Conservation (phyloP, 768 basidiomycete species). For the Tylopilus subfusipes region DNA sequence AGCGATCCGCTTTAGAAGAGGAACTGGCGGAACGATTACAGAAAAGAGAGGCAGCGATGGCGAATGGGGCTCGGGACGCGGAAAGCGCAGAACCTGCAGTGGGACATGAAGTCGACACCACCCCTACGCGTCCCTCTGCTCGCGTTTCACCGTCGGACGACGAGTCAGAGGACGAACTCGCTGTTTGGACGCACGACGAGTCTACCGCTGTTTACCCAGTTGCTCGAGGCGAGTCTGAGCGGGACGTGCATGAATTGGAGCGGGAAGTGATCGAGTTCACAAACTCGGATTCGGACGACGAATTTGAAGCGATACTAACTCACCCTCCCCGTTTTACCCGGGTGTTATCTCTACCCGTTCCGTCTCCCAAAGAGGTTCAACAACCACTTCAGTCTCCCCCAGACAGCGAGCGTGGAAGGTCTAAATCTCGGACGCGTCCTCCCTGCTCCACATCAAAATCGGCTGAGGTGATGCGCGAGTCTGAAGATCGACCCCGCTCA, state of each 20-base stretch:
- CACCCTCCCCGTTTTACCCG: conserved; percentile 18
- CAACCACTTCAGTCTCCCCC: conserved; percentile 15
- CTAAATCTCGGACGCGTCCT: conserved; percentile 10
- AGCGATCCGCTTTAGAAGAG: conserved; percentile 12
- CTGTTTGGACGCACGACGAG: conserved; percentile 40
- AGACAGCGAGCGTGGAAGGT: conserved; percentile 12
- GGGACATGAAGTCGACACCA: conserved; percentile 11
- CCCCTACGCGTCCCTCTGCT: conserved; percentile 16
- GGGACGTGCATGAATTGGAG: conserved; percentile 13
- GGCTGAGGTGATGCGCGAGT: background rate
- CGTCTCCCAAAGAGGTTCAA: background rate
- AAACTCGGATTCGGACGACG: conserved; percentile 29
- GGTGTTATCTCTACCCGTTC: conserved; percentile 5
- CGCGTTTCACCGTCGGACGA: conserved; percentile 16
- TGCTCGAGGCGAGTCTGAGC: conserved; percentile 15
- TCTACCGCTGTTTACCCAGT: conserved; percentile 37
- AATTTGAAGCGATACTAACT: conserved; percentile 27
- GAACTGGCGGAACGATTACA: conserved; percentile 12
- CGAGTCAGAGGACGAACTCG: conserved; percentile 50
- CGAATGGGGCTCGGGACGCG: conserved; percentile 5
- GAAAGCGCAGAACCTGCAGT: background rate
- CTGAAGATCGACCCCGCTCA: conserved; percentile 2
- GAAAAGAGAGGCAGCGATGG: conserved; percentile 8
- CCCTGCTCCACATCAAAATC: conserved; percentile 1
- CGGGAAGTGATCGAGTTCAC: conserved; percentile 24